Percentiles rank a stretch among this genome's conserved stretches.
These are phyloP conservation scores for Fusarium beomiforme DNA, from an alignment of 2,329 filamentous ascomycete species.

Conservation along the genomic window DNA sequence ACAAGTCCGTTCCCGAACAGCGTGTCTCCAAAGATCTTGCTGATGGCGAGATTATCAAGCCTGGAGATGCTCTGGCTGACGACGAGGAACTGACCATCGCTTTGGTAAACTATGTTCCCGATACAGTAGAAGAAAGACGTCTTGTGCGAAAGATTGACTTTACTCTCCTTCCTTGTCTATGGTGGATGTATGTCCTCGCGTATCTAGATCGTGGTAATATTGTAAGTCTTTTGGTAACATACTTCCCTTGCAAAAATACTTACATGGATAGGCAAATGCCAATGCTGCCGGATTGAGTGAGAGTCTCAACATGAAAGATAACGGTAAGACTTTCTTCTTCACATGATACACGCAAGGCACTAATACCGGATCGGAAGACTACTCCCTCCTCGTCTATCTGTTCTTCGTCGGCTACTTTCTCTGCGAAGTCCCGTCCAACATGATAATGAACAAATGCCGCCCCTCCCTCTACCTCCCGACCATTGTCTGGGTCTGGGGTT, in stretches of 20 bases:
- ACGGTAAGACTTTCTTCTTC: neutral
- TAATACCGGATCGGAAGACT: neutral
- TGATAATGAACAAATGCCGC: constrained; percentile 59
- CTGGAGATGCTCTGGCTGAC: neutral
- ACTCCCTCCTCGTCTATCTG: neutral
- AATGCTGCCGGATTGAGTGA: constrained; percentile 6
- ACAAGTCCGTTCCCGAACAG: rapidly evolving
- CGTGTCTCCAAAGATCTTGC: neutral
- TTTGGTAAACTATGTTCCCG: constrained; percentile 6
- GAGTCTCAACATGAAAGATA: neutral
- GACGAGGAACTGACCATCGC: constrained; percentile 10
- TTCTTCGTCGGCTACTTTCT: constrained; percentile 65
- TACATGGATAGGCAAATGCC: neutral
- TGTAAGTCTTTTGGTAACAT: constrained; percentile 16
- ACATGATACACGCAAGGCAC: no score
- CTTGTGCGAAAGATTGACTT: constrained; percentile 57
- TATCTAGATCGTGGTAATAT: constrained; percentile 46
- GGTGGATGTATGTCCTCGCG: constrained; percentile 44
- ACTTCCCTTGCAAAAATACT: rapidly evolving
- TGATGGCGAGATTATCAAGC: neutral
- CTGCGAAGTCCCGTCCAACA: constrained; percentile 64
- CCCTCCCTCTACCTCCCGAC: constrained; percentile 60
- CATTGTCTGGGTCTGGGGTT: constrained; percentile 60
- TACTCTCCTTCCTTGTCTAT: constrained; percentile 60
- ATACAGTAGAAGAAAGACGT: constrained; percentile 45